A percentile compares a stretch with the other conserved stretches of the same genome.
phyloP scores from a whole-genome alignment of 2,329 filamentous ascomycete genomes.

The Fusarium staphyleae region DNA sequence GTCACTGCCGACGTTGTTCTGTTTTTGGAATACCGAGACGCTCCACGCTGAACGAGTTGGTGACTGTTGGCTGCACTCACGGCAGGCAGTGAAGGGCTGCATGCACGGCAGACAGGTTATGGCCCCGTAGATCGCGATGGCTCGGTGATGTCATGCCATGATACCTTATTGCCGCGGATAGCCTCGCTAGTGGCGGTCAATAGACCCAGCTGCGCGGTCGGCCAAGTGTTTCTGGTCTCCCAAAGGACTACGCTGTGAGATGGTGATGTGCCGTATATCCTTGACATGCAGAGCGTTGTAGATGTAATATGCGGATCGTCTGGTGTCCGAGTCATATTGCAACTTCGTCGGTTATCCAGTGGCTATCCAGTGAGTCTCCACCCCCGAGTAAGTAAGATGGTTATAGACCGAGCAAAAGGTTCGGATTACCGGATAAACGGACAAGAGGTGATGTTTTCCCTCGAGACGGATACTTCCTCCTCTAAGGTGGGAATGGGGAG shows the following conservation, averaged over 20 bases:
- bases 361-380: conserved; percentile 1
- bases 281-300: background rate
- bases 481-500: too few relatives aligned
- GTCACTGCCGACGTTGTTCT: conserved; percentile 11
- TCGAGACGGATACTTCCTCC: background rate
- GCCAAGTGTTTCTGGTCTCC: background rate
- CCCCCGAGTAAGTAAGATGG: background rate
- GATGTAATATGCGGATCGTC: background rate
- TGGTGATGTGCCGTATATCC: conserved; percentile 1
- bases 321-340: conserved; percentile 23
- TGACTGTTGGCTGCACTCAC: conserved; percentile 23
- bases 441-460: background rate
- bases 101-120: conserved; percentile 10
- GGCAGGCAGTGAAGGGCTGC: conserved; percentile 14
- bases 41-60: conserved; percentile 8
- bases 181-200: conserved; percentile 4
- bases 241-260: background rate
- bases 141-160: conserved; percentile 20
- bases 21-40: background rate
- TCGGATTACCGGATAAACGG: background rate
- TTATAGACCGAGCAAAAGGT: background rate
- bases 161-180: conserved; percentile 3
- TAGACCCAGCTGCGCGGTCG: background rate
- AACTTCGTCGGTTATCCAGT: conserved; percentile 4
- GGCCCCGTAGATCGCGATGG: conserved; percentile 27